Percentiles rank a stretch among this genome's conserved stretches.
phyloP scores from a whole-genome alignment of 78 protist genomes.

The Dictyostelium purpureum region DNA sequence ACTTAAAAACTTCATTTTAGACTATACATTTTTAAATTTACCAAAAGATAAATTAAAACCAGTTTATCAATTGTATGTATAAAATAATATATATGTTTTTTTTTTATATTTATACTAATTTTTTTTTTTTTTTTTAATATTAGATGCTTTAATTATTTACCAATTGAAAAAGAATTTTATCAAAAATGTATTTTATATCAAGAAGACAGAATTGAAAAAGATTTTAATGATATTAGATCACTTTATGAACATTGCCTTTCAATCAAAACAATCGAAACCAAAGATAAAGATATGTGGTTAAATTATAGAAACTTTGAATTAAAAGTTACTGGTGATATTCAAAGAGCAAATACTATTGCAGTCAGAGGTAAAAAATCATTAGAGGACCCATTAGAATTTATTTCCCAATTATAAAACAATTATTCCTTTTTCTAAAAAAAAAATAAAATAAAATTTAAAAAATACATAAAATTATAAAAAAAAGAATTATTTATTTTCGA shows the following conservation, averaged over 20 bases:
- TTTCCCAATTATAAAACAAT: conserved; percentile 4
- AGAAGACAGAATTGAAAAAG: conserved; percentile 3
- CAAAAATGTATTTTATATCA: conserved; percentile 33
- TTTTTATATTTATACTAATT: neutral
- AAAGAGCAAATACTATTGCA: conserved; percentile 38
- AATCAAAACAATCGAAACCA: neutral
- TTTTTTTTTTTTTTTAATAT: neutral
- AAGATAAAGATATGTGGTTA: conserved; percentile 43
- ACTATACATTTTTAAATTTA: conserved; percentile 44
- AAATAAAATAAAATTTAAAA: neutral
- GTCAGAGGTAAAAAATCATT: conserved; percentile 49
- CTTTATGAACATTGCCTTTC: conserved; percentile 46
- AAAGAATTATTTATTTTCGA: neutral
- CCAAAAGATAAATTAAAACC: conserved; percentile 28
- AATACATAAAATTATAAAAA: neutral
- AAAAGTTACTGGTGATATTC: neutral
- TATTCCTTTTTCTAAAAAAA: neutral
- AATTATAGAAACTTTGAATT: conserved; percentile 50
- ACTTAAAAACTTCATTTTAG: conserved; percentile 32
- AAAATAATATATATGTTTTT: neutral
- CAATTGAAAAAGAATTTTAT: conserved; percentile 12
- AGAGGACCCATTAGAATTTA: neutral
- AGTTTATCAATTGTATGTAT: conserved; percentile 40
- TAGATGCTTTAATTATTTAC: conserved; percentile 41
- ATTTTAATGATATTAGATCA: conserved; percentile 21